phyloP scores from a whole-genome alignment of 805 yeast genomes.

The Ogataea zsoltii region DNA sequence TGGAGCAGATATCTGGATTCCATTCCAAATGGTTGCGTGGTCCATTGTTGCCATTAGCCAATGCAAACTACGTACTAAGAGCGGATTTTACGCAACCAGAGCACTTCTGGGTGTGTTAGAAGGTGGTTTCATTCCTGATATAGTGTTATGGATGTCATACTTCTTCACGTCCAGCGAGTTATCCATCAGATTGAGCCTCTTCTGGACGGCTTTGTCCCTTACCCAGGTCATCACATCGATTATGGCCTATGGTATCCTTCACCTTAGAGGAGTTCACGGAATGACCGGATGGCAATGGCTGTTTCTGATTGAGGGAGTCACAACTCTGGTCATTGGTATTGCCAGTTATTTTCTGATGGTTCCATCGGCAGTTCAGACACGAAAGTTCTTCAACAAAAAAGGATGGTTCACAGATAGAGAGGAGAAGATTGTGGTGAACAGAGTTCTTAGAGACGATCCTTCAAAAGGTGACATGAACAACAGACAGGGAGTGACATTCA shows the following conservation, averaged over 20 bases:
- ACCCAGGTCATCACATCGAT: slow-evolving; percentile 48
- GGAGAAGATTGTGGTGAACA: slow-evolving; percentile 56
- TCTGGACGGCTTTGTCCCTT: slow-evolving; percentile 56
- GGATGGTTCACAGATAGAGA: slow-evolving; percentile 53
- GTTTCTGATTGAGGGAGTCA: slow-evolving; percentile 61
- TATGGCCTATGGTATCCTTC: slow-evolving; percentile 50
- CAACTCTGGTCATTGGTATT: slow-evolving; percentile 56
- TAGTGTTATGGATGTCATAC: slow-evolving; percentile 63
- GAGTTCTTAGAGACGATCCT: slow-evolving; percentile 64
- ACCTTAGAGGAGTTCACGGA: slow-evolving; percentile 46
- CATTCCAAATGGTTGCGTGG: slow-evolving; percentile 59
- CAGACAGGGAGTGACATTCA: slow-evolving; percentile 49
- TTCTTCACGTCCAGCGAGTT: slow-evolving; percentile 63
- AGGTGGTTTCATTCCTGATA: slow-evolving; percentile 72
- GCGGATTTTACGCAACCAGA: slow-evolving; percentile 49
- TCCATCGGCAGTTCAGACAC: slow-evolving; percentile 37
- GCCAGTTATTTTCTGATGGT: slow-evolving; percentile 33
- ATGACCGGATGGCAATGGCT: slow-evolving; percentile 66
- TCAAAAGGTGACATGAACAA: slow-evolving; percentile 65
- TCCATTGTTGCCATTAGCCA: slow-evolving; percentile 55
- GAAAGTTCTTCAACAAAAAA: slow-evolving; percentile 28
- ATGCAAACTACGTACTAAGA: slow-evolving; percentile 40
- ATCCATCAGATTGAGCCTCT: slow-evolving; percentile 56
- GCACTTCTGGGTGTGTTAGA: slow-evolving; percentile 57
- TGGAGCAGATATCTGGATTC: slow-evolving; percentile 66